Evolutionary conservation across 2,329 filamentous ascomycete genomes (phyloP).

Genomic region (Diplodia scrobiculata): DNA sequence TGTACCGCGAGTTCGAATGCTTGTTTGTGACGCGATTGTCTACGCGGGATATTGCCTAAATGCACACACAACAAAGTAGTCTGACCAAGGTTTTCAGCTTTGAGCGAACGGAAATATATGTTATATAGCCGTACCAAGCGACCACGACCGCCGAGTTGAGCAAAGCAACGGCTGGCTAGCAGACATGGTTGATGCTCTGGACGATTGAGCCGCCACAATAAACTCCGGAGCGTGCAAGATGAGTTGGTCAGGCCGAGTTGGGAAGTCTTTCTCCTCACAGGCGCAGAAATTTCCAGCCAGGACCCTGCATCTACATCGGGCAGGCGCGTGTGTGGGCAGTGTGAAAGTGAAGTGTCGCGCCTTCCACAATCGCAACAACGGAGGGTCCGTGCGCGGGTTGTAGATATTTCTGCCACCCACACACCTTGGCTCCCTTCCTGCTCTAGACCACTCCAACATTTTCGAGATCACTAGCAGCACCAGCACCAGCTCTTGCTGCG

Average conservation of each 20-base stretch:
- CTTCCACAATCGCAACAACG: background rate
- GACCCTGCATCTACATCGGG: background rate
- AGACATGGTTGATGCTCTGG: background rate
- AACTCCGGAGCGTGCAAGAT: background rate
- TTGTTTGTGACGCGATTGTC: background rate
- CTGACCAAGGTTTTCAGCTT: no score
- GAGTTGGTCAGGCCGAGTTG: background rate
- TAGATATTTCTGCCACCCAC: background rate
- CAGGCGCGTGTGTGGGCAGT: background rate
- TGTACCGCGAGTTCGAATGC: background rate
- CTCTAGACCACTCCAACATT: background rate
- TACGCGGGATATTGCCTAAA: background rate
- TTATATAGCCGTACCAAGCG: background rate
- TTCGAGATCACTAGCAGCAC: background rate
- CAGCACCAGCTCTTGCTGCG: background rate
- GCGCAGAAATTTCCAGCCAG: background rate
- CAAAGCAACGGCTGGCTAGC: background rate
- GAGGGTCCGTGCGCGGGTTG: background rate
- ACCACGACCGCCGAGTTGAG: background rate
- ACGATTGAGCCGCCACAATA: background rate
- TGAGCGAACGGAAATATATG: background rate
- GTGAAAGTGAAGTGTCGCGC: background rate
- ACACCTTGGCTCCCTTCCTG: background rate
- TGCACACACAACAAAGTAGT: no score
- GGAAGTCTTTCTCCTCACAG: background rate